A percentile compares a stretch with the other conserved stretches of the same genome.
Evolutionary conservation across 257 asterid genomes (phyloP).

Genomic region (Oldenlandia corymbosa): DNA sequence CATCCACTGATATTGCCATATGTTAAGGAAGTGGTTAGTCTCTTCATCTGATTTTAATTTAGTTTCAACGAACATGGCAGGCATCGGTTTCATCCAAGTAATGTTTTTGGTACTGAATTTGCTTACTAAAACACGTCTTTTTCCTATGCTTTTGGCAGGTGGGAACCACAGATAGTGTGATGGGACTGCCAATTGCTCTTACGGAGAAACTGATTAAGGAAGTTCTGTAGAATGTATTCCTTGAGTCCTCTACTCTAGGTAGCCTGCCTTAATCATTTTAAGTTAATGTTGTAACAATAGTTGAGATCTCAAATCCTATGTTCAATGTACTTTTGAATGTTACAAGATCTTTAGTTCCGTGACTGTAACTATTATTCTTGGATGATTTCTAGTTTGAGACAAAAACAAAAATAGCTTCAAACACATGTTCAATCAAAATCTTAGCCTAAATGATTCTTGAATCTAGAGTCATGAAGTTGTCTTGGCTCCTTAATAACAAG

Average conservation of each 20-base stretch:
- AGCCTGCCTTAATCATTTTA: not conserved
- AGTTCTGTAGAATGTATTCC: constrained; percentile 44
- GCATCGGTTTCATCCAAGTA: not conserved
- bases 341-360: too few relatives aligned
- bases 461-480: too few relatives aligned
- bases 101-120: not conserved
- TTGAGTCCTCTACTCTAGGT: not conserved
- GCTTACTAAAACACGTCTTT: not conserved
- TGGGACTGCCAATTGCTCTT: constrained; percentile 87
- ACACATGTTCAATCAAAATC: too few relatives aligned
- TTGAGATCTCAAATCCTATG: not conserved
- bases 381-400: too few relatives aligned
- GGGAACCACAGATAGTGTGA: constrained; percentile 86
- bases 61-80: not conserved
- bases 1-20: constrained; percentile 76
- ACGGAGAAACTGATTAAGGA: constrained; percentile 63
- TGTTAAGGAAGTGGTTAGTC: constrained; percentile 74
- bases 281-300: not conserved
- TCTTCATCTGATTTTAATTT: not conserved
- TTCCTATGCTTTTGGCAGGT: constrained; percentile 35
- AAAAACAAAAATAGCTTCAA: too few relatives aligned
- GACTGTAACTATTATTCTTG: too few relatives aligned
- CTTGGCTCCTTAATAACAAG: too few relatives aligned
- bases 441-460: too few relatives aligned
- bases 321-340: not conserved